These are phyloP conservation scores for Pisolithus orientalis DNA, from an alignment of 768 basidiomycete species.

Conservation along the genomic window DNA sequence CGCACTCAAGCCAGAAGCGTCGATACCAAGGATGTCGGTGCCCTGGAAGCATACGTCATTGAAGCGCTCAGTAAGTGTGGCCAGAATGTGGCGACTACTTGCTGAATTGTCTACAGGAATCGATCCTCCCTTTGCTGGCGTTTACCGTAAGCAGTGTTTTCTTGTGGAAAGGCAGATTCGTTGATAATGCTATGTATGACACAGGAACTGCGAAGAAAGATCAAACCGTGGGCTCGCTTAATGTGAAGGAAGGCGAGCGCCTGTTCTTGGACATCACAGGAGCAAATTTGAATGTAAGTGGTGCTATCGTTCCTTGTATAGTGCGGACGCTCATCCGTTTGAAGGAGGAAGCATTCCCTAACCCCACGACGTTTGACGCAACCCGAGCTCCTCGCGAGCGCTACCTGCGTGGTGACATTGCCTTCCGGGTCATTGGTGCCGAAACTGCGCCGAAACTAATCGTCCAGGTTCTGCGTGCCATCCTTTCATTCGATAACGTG, in stretches of 20 bases:
- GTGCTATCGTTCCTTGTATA: not conserved
- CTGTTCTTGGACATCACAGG: constrained; percentile 58
- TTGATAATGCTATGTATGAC: not conserved
- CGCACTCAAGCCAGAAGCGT: constrained; percentile 25
- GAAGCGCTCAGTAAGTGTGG: constrained; percentile 62
- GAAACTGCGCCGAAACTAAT: constrained; percentile 55
- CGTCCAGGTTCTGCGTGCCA: constrained; percentile 54
- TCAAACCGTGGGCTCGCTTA: constrained; percentile 35
- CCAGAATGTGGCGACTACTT: not conserved
- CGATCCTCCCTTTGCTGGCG: constrained; percentile 67
- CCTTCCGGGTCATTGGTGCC: constrained; percentile 44
- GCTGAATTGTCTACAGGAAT: constrained; percentile 41
- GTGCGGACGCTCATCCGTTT: not conserved
- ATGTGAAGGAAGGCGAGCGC: constrained; percentile 41
- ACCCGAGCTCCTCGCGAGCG: constrained; percentile 37
- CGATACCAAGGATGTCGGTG: constrained; percentile 30
- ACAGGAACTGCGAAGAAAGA: constrained; percentile 45
- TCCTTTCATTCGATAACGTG: constrained; percentile 53
- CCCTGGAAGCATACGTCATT: constrained; percentile 50
- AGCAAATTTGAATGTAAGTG: constrained; percentile 54
- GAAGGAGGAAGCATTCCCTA: constrained; percentile 47
- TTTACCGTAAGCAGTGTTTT: constrained; percentile 43
- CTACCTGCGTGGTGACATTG: constrained; percentile 44
- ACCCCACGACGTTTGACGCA: constrained; percentile 40
- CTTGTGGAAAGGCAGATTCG: not conserved